phyloP scores from a whole-genome alignment of 495 filamentous ascomycete genomes.

The Xylaria curta region DNA sequence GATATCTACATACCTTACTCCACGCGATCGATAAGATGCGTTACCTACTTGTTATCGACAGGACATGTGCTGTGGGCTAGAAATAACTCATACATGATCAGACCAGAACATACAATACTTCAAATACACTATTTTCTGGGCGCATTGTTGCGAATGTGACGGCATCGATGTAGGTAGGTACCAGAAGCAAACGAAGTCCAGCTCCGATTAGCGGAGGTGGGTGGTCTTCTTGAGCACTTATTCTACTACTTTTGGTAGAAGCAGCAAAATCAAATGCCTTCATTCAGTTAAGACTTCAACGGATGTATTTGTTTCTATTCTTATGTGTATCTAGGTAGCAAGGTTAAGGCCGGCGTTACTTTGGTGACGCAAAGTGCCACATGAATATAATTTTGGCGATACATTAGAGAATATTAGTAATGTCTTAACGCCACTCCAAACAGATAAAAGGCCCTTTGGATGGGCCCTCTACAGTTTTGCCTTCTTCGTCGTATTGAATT shows the following conservation, averaged over 20 bases:
- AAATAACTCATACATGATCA: neutral
- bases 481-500: slow-evolving; percentile 15
- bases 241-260: neutral
- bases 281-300: neutral
- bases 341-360: neutral
- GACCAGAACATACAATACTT: neutral
- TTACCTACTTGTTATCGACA: neutral
- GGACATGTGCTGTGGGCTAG: neutral
- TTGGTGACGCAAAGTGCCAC: neutral
- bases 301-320: neutral
- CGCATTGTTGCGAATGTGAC: neutral
- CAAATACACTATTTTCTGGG: neutral
- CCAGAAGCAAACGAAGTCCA: neutral
- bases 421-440: neutral
- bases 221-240: neutral
- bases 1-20: neutral
- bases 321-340: neutral
- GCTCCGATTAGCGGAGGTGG: neutral
- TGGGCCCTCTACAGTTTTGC: slow-evolving; percentile 19
- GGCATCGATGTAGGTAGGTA: neutral
- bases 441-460: neutral
- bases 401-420: neutral
- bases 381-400: neutral
- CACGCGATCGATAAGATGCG: neutral
- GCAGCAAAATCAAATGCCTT: neutral